phyloP scores from a whole-genome alignment of 2,329 filamentous ascomycete genomes.

The Clonostachys rhizophaga region DNA sequence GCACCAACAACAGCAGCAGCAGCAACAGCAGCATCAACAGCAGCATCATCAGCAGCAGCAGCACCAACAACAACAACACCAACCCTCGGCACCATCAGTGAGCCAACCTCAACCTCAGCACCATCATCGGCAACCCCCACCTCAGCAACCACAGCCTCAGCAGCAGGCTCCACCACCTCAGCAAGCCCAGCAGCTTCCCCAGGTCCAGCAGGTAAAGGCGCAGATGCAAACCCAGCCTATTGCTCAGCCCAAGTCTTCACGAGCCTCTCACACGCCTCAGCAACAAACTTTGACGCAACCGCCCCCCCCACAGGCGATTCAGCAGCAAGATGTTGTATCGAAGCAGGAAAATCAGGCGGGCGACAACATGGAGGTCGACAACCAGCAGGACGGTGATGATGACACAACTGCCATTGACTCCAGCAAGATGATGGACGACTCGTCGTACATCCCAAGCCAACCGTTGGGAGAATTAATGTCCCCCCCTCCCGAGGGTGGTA shows the following conservation, averaged over 20 bases:
- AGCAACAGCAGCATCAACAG: slow-evolving; percentile 17
- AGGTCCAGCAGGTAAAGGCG: slow-evolving; percentile 11
- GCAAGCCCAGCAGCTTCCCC: slow-evolving; percentile 9
- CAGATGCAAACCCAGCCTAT: slow-evolving; percentile 11
- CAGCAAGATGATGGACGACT: slow-evolving; percentile 40
- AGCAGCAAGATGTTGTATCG: slow-evolving; percentile 9
- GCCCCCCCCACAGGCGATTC: slow-evolving; percentile 13
- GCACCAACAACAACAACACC: slow-evolving; percentile 19
- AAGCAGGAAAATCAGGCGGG: slow-evolving; percentile 29
- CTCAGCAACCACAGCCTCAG: slow-evolving; percentile 19
- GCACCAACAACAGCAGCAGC: slow-evolving; percentile 24
- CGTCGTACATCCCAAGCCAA: slow-evolving; percentile 45
- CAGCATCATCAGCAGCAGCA: slow-evolving; percentile 16
- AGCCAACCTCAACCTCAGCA: slow-evolving; percentile 17
- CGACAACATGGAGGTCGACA: slow-evolving; percentile 50
- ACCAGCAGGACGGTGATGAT: slow-evolving; percentile 41
- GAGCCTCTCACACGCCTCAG: slow-evolving; percentile 11
- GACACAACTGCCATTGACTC: slow-evolving; percentile 37
- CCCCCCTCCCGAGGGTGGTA: slow-evolving; percentile 58
- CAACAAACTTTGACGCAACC: slow-evolving; percentile 6
- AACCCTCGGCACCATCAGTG: slow-evolving; percentile 10
- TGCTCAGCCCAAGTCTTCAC: slow-evolving; percentile 6
- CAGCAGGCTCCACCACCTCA: slow-evolving; percentile 4
- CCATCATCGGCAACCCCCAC: slow-evolving; percentile 17
- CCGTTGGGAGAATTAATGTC: slow-evolving; percentile 59